phyloP scores from a whole-genome alignment of 768 basidiomycete species.

The Trametes coccinea region DNA sequence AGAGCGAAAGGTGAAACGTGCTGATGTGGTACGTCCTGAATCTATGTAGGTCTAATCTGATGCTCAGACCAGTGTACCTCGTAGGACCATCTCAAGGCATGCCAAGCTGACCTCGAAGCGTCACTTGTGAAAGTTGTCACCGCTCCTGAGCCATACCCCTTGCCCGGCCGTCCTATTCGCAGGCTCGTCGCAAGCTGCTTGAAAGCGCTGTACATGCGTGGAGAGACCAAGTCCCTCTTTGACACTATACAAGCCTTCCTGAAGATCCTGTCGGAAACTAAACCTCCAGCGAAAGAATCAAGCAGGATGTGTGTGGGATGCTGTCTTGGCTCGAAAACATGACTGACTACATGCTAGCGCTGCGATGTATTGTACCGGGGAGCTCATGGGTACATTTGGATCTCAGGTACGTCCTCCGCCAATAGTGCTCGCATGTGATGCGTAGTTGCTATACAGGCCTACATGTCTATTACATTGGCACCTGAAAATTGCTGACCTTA shows the following conservation, averaged over 20 bases:
- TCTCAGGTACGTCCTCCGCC: conserved; percentile 61
- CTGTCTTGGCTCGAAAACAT: not conserved
- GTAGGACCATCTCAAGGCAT: conserved; percentile 67
- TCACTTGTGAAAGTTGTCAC: conserved; percentile 68
- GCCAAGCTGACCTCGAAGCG: conserved; percentile 62
- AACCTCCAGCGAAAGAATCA: conserved; percentile 60
- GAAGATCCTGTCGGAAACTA: conserved; percentile 72
- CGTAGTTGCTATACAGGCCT: too few species aligned
- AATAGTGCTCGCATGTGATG: not conserved
- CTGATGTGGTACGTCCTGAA: conserved; percentile 49
- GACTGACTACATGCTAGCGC: conserved; percentile 49
- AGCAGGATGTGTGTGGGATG: conserved; percentile 59
- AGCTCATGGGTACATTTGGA: conserved; percentile 84
- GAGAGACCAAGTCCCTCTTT: conserved; percentile 83
- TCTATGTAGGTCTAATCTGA: not conserved
- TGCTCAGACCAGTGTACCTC: not conserved
- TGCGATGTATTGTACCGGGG: conserved; percentile 83
- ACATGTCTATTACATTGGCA: too few species aligned
- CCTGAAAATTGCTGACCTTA: too few species aligned
- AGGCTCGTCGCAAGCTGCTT: conserved; percentile 80
- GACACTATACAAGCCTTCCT: conserved; percentile 82
- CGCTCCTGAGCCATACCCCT: conserved; percentile 65
- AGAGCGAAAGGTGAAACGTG: conserved; percentile 55
- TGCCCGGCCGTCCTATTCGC: conserved; percentile 84
- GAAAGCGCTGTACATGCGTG: conserved; percentile 67